Evolutionary conservation across 805 yeast species (phyloP), one percentile per base, ranked within the genome.

Genomic region (Zygosaccharomyces rouxii): DNA sequence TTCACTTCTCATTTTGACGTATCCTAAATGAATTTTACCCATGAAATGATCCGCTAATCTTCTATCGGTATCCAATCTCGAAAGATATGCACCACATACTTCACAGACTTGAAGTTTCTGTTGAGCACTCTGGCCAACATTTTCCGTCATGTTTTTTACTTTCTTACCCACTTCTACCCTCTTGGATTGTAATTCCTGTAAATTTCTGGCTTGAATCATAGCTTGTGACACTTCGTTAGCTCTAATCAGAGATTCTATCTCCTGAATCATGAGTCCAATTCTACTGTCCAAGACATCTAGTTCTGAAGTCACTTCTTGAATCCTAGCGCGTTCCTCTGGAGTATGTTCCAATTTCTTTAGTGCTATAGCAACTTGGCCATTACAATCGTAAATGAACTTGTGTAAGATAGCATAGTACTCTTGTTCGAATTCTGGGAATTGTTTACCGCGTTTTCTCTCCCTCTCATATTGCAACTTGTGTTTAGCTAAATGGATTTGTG

Each of bases 41-140:
- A 83, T 69, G 63, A 88, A 89, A 66, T 90, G 97, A 57, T 87
- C 96, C 1, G 92, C 95, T 53, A 90, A 71, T 56, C 97, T 75
- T 63, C 89, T 75, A 63, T 90, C 97, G 50, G 85, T 87, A 64
- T 90, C 98, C 48, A 89, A 70, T 52, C 92, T 72, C 7, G 95
- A 86, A 33, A 92, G 71, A 60, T 84, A 89, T 0, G 96, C 96
- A 0, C 96, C 96, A 68, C 98, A 90, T 1, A 80, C 81, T 54
- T 80, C 86, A 67, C 98, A 90, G 0, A 88, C 95, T 65, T 89
- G 97, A 40, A 90, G 72, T 64, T 88, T 87, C 59, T 90, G 97
- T 60, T 86, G 95, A 1, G 94, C 88, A 10, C 89, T 78, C 56
- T 87, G 92, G 2, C 95, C 94, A 6, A 84, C 74, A 59, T 80